A percentile compares a stretch with the other conserved stretches of the same genome.
phyloP scores from a whole-genome alignment of 331 rosid species.

The Pyracantha coccinea region DNA sequence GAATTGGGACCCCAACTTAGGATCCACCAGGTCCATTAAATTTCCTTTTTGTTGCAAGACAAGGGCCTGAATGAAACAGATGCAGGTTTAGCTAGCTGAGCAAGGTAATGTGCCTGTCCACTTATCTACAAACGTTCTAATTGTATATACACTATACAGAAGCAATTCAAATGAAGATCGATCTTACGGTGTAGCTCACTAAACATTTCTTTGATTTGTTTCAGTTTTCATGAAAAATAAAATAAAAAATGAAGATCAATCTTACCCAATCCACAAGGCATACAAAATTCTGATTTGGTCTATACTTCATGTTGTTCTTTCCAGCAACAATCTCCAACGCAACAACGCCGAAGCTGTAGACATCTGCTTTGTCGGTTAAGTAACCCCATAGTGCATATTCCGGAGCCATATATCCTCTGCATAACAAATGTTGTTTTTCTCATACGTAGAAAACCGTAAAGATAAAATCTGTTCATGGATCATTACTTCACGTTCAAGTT shows the following conservation, averaged over 20 bases:
- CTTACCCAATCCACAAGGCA: constrained; percentile 29
- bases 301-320: constrained; percentile 16
- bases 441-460: no score
- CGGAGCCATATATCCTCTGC: constrained; percentile 19
- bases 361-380: constrained; percentile 11
- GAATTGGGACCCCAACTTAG: constrained; percentile 7
- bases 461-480: no score
- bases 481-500: no score
- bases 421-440: neutral
- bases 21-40: constrained; percentile 24
- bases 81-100: no score
- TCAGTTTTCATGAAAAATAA: neutral
- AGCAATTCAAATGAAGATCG: no score
- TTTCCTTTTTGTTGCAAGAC: constrained; percentile 29
- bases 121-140: no score
- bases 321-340: constrained; percentile 27
- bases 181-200: no score
- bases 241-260: neutral
- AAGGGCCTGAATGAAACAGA: constrained; percentile 14
- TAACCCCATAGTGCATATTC: constrained; percentile 20
- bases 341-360: constrained; percentile 20
- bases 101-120: no score
- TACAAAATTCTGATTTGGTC: constrained; percentile 9
- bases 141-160: no score
- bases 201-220: neutral